Evolutionary conservation across 169 alveolate genomes (phyloP).

Genomic region (Plasmodium blacklocki): DNA sequence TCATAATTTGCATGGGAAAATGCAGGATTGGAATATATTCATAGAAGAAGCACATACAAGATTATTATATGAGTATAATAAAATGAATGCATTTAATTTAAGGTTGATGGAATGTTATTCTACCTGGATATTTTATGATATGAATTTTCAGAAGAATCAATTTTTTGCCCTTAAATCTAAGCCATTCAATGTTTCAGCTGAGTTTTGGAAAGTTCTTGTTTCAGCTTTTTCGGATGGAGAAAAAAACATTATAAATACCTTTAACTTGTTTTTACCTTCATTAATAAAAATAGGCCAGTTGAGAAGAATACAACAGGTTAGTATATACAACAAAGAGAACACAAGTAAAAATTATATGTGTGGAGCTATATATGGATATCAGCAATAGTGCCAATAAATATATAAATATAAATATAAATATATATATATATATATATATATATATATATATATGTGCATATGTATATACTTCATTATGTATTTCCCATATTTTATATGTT

Average conservation of each 20-base stretch:
- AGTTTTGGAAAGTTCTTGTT: conserved; percentile 54
- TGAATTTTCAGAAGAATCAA: conserved; percentile 30
- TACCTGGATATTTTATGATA: conserved; percentile 52
- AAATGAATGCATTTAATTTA: conserved; percentile 29
- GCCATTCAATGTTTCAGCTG: conserved; percentile 35
- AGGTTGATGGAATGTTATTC: conserved; percentile 46
- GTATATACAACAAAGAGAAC: background rate
- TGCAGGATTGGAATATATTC: conserved; percentile 48
- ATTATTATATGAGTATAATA: conserved; percentile 27
- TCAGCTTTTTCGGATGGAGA: conserved; percentile 69
- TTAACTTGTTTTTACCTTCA: conserved; percentile 48
- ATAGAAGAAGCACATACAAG: conserved; percentile 12
- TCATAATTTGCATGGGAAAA: conserved; percentile 34
- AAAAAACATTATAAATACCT: conserved; percentile 32
- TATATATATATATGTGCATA: conserved; percentile 3
- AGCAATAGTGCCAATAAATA: background rate
- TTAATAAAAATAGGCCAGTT: conserved; percentile 63
- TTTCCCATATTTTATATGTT: background rate
- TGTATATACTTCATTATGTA: background rate
- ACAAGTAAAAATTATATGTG: too few species aligned
- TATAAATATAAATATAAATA: too few species aligned
- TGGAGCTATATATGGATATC: too few species aligned
- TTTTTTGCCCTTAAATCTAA: conserved; percentile 34
- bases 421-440: conserved; percentile 14
- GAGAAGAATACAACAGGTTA: conserved; percentile 61